Evolutionary conservation across 2,329 filamentous ascomycete species (phyloP), one percentile per base, ranked within the genome.

Genomic region (Botrytis fragariae): DNA sequence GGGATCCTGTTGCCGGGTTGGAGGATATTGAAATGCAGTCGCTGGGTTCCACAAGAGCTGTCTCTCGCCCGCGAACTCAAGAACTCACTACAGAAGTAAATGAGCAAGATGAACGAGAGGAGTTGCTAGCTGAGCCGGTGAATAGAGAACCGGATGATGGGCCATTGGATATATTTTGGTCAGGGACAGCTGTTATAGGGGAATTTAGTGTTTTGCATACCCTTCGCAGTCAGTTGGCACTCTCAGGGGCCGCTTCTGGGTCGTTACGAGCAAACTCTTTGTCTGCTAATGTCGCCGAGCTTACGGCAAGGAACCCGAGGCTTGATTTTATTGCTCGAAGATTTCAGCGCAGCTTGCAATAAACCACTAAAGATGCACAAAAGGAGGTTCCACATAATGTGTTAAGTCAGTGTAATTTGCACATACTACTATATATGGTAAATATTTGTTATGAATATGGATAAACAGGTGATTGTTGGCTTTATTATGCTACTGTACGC

Each of bases 401-500:
- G 57, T 48, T 25, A 35, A 71, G 37, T 32, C 44, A 35, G 37
- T 35, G 8, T 32, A 57, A 59, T 12, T 35, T 59, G n/a, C 69
- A 68, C 29, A 35, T 22, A 57, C n/a, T 29, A 16, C 25, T n/a
- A 54, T 54, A 54, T 32, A 32, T 37, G 25, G 18, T 45, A 60
- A 29, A 57, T 57, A 57, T 57, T 29, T 69, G 22, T 4, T 8
- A 64, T 48, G 25, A 25, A 64, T 22, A 45, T 64, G 5, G 32
- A 42, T 62, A 25, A 51, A 61, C 16, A 14, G 37, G 29, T 35
- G 29, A 29, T 29, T 25, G 39, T 64, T 69, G 63, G 25, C 32
- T 61, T 60, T 61, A 75, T 79, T 82, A 91, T 75, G 89, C 89
- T 82, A 72, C 51, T 72, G 71, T 69, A 98, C 92, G 84, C 98